These are phyloP conservation scores for Jacaranda copaia DNA, from an alignment of 257 asterid genomes.

Conservation along the genomic window DNA sequence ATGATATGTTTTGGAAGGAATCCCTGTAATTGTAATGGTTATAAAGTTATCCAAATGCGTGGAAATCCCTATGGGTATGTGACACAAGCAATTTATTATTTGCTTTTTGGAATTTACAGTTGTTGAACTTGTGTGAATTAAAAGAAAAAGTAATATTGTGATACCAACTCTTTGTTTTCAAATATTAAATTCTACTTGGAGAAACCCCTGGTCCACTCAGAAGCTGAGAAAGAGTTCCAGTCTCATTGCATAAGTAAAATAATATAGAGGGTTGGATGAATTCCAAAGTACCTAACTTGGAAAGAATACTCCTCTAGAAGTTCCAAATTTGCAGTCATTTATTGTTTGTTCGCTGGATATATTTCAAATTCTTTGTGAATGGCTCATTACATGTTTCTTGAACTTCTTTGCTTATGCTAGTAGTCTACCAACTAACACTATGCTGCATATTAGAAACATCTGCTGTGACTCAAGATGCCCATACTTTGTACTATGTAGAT, in stretches of 20 bases:
- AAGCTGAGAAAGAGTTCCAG: constrained; percentile 4
- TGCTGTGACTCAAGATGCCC: neutral
- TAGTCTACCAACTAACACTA: neutral
- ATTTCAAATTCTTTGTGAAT: neutral
- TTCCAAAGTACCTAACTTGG: constrained; percentile 3
- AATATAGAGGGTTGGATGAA: constrained; percentile 17
- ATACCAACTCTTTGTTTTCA: constrained; percentile 5
- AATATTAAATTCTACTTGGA: constrained; percentile 6
- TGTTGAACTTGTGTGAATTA: neutral
- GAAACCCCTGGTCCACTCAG: constrained; percentile 9
- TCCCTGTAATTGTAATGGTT: constrained; percentile 6
- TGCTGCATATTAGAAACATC: neutral
- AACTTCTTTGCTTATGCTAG: neutral
- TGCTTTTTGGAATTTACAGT: neutral
- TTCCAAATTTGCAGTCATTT: constrained; percentile 13
- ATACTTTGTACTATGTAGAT: neutral
- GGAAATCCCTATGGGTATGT: neutral
- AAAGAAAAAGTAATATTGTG: neutral
- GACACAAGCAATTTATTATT: neutral
- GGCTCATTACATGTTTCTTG: neutral
- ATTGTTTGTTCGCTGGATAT: neutral
- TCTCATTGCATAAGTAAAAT: neutral
- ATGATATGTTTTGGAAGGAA: constrained; percentile 1
- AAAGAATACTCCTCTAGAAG: neutral
- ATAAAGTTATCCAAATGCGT: constrained; percentile 1